Base-by-base conservation (phyloP, 495 filamentous ascomycete genomes). In the Choiromyces venosus region DNA sequence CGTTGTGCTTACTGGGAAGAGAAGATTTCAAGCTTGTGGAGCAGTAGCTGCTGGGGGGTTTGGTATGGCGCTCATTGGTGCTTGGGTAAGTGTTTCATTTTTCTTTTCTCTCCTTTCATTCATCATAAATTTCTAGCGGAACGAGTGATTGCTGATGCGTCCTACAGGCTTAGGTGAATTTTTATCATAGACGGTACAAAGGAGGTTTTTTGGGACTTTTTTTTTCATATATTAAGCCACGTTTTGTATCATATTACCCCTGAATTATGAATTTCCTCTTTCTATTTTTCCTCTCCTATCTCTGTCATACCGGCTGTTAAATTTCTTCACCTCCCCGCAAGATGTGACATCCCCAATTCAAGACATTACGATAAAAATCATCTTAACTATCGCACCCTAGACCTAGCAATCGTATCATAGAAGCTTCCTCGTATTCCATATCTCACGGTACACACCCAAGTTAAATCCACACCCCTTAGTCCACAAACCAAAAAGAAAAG, bases 51-150 rank as follows among this genome's bases (percentile, higher is more conserved):
- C 85, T 12, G 94, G 94, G 0, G 91, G 92, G 6, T 81, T 85
- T 56, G 83, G 96, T 44, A 97, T 97, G 94, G 90, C 93, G 66
- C 83, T 93, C 36, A 93, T 98, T 10, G 94, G 94, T 19, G 94
- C 93, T 67, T 96, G 93, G 87, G 93, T 93, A 37, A 65, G 76
- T 61, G 36, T 70, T n/a, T 61, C 25, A 78, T 83, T 74, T 85
- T 84, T 69, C 86, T 87, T 76, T 25, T 16, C n/a, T n/a, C n/a
- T n/a, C n/a, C n/a, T n/a, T n/a, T n/a, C n/a, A n/a, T 16, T 29
- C 33, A 12, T 61, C 14, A 10, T 12, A n/a, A 1, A 25, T 61
- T 61, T 25, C 52, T 14, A 16, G 52, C 12, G 12, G 25, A 33
- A 33, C 52, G 52, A 61, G 52, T 61, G 52, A 61, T 61, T 33